Conservation (phyloP, 1,139 yeast species). For the Kluyveromyces sp. region DNA sequence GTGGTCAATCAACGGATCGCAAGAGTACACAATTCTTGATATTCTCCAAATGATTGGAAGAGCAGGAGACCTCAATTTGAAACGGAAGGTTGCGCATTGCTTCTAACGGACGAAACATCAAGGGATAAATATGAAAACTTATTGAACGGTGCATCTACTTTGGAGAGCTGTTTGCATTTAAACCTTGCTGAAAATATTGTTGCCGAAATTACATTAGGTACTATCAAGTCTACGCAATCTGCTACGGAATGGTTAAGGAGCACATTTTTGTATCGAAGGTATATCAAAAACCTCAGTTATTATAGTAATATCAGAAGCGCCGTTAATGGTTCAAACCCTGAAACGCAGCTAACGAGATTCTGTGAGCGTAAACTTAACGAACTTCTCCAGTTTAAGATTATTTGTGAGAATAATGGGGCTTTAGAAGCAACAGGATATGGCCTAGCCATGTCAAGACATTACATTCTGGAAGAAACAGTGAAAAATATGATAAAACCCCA, state of each 20-base stretch:
- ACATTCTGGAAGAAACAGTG: slow-evolving; percentile 38
- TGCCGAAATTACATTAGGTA: slow-evolving; percentile 43
- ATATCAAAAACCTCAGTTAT: slow-evolving; percentile 33
- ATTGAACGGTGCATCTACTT: slow-evolving; percentile 36
- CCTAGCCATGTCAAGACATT: slow-evolving; percentile 40
- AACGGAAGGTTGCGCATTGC: slow-evolving; percentile 44
- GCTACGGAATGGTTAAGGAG: slow-evolving; percentile 44
- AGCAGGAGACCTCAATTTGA: slow-evolving; percentile 52
- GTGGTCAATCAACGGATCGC: slow-evolving; percentile 31
- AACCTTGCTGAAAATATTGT: slow-evolving; percentile 40
- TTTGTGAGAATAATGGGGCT: slow-evolving; percentile 14
- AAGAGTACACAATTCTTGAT: slow-evolving; percentile 42
- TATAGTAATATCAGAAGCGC: slow-evolving; percentile 28
- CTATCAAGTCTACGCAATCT: slow-evolving; percentile 34
- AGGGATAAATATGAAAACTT: slow-evolving; percentile 36
- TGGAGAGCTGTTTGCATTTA: slow-evolving; percentile 44
- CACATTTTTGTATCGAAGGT: slow-evolving; percentile 46
- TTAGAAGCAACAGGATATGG: slow-evolving; percentile 36
- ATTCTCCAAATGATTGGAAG: slow-evolving; percentile 48
- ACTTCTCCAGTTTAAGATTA: slow-evolving; percentile 28
- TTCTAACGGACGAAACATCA: slow-evolving; percentile 39
- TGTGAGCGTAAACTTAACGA: slow-evolving; percentile 29
- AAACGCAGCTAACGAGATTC: slow-evolving; percentile 28
- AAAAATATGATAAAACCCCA: slow-evolving; percentile 27
- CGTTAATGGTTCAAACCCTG: slow-evolving; percentile 13